These are phyloP conservation scores for Didymella glomerata DNA, from an alignment of 2,329 filamentous ascomycete genomes.

Conservation along the genomic window DNA sequence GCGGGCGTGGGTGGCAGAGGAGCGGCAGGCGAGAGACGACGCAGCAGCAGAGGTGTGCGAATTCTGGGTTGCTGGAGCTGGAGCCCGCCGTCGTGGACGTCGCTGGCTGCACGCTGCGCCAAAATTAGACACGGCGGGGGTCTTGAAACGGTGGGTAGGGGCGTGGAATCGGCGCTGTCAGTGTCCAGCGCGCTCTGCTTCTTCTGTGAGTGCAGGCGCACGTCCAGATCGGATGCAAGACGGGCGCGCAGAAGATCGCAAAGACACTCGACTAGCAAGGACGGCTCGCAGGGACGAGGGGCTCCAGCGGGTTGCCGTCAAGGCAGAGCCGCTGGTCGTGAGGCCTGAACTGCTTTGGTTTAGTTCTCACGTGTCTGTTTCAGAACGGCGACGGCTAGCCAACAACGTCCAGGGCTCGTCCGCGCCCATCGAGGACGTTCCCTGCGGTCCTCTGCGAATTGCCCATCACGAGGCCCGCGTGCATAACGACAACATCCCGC, in stretches of 20 bases:
- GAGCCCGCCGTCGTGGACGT: constrained; percentile 28
- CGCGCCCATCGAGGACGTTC: constrained; percentile 17
- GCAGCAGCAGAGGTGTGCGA: constrained; percentile 2
- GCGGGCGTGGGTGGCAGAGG: constrained; percentile 10
- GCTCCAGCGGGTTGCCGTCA: constrained; percentile 26
- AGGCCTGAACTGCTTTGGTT: constrained; percentile 31
- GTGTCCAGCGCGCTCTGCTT: background rate
- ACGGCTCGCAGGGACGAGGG: constrained; percentile 22
- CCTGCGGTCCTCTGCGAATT: constrained; percentile 13
- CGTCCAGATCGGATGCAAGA: background rate
- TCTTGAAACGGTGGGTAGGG: constrained; percentile 8
- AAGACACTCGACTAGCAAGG: constrained; percentile 17
- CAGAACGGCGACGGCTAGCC: constrained; percentile 12
- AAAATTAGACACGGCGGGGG: constrained; percentile 24
- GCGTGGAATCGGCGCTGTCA: constrained; percentile 6
- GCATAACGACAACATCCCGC: constrained; percentile 2
- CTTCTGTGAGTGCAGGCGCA: background rate
- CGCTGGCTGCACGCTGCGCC: constrained; percentile 15
- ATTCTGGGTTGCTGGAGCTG: constrained; percentile 15
- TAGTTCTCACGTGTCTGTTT: constrained; percentile 28
- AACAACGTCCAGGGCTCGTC: background rate
- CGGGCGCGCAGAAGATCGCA: background rate
- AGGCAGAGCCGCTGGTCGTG: constrained; percentile 24
- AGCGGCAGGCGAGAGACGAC: constrained; percentile 4
- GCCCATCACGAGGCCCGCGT: constrained; percentile 11